These are phyloP conservation scores for Annulohypoxylon stygium DNA, from an alignment of 495 filamentous ascomycete genomes.

Conservation along the genomic window DNA sequence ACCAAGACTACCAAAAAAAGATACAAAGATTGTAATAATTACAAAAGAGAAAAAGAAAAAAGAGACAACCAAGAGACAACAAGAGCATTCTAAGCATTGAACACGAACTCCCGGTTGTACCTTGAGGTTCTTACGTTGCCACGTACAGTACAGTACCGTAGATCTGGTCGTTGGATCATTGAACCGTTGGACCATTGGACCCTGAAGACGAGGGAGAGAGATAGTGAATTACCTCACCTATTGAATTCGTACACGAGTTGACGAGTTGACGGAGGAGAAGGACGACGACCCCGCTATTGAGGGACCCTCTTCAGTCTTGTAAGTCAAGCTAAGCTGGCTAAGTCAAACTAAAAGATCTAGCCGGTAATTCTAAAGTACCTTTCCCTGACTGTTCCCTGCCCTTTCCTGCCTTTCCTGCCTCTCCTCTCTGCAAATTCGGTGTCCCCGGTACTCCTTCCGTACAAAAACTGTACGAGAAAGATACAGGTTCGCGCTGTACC, in stretches of 20 bases:
- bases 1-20: background rate
- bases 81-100: background rate
- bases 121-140: constrained; percentile 30
- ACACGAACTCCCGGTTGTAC: constrained; percentile 16
- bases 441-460: constrained; percentile 4
- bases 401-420: no score
- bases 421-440: background rate
- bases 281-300: constrained; percentile 38
- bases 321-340: background rate
- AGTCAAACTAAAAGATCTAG: background rate
- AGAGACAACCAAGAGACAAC: background rate
- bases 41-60: background rate
- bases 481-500: constrained; percentile 6
- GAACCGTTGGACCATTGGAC: constrained; percentile 11
- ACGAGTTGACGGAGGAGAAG: constrained; percentile 15
- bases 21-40: background rate
- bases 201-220: constrained; percentile 34
- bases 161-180: constrained; percentile 39
- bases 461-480: background rate
- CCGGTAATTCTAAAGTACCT: constrained; percentile 26
- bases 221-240: constrained; percentile 47
- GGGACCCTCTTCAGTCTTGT: constrained; percentile 25
- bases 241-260: constrained; percentile 46
- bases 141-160: constrained; percentile 44
- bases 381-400: background rate